Percentiles rank a stretch among this genome's conserved stretches.
phyloP scores from a whole-genome alignment of 2,329 filamentous ascomycete species.

The Neonectria coccinea region DNA sequence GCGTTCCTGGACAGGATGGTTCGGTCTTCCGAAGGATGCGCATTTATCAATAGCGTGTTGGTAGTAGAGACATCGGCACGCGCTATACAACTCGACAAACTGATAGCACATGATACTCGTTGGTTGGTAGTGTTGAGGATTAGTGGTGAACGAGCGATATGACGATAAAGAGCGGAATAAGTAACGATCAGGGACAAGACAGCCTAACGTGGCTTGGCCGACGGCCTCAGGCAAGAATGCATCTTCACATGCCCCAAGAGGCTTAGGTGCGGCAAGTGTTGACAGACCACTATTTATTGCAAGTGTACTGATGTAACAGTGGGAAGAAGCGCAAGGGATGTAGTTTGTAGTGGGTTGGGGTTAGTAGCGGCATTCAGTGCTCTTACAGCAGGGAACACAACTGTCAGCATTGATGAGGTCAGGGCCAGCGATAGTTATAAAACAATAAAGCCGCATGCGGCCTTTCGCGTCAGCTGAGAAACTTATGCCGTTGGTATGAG shows the following conservation, averaged over 20 bases:
- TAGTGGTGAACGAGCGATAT: not conserved
- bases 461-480: too few relatives aligned
- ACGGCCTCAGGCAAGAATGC: not conserved
- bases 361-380: too few relatives aligned
- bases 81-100: conserved; percentile 76
- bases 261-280: not conserved
- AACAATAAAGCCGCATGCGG: too few relatives aligned
- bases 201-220: not conserved
- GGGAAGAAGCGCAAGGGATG: too few relatives aligned
- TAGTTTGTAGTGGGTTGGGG: too few relatives aligned
- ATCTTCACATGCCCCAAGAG: not conserved
- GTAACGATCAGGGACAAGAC: too few relatives aligned
- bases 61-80: conserved; percentile 88
- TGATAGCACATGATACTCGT: not conserved
- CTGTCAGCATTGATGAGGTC: too few relatives aligned
- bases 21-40: conserved; percentile 75
- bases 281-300: too few relatives aligned
- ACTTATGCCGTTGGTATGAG: too few relatives aligned
- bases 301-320: not conserved
- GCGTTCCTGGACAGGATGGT: conserved; percentile 77
- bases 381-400: too few relatives aligned
- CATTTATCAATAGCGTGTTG: conserved; percentile 86
- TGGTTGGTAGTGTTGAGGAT: not conserved
- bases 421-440: too few relatives aligned
- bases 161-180: not conserved